These are phyloP conservation scores for Oryza glaberrima DNA, from an alignment of 176 grass and related monocot genomes.

Conservation along the genomic window DNA sequence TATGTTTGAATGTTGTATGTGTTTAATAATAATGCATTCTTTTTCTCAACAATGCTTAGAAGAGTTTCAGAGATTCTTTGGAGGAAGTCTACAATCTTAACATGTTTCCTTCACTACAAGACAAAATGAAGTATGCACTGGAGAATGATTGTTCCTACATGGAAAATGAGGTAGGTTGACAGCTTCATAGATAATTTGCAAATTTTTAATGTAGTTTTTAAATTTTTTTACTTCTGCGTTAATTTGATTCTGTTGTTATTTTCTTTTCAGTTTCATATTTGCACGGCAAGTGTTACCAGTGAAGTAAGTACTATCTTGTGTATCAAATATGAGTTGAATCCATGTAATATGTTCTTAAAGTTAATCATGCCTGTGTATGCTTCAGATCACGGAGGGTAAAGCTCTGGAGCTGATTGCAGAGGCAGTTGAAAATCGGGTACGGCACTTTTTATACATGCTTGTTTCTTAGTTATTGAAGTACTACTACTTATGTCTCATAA, in stretches of 20 bases:
- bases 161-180: conserved; percentile 3
- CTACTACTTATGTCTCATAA: too few species aligned
- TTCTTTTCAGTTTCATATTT: conserved; percentile 32
- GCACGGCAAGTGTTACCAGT: conserved; percentile 13
- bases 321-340: neutral
- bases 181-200: neutral
- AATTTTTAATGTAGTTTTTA: neutral
- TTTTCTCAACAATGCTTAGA: conserved; percentile 11
- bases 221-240: neutral
- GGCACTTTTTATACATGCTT: neutral
- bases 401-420: neutral
- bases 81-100: conserved; percentile 6
- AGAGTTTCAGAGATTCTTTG: conserved; percentile 29
- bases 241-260: too few species aligned
- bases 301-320: conserved; percentile 33
- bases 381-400: conserved; percentile 29
- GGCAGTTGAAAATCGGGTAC: conserved; percentile 19
- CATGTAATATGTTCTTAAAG: neutral
- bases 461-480: too few species aligned
- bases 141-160: neutral
- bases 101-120: neutral
- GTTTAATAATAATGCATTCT: neutral
- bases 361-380: neutral
- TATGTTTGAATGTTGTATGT: neutral
- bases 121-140: neutral